Evolutionary conservation across 768 basidiomycete species (phyloP), one percentile per base, ranked within the genome.

Genomic region (Obba rivulosa): DNA sequence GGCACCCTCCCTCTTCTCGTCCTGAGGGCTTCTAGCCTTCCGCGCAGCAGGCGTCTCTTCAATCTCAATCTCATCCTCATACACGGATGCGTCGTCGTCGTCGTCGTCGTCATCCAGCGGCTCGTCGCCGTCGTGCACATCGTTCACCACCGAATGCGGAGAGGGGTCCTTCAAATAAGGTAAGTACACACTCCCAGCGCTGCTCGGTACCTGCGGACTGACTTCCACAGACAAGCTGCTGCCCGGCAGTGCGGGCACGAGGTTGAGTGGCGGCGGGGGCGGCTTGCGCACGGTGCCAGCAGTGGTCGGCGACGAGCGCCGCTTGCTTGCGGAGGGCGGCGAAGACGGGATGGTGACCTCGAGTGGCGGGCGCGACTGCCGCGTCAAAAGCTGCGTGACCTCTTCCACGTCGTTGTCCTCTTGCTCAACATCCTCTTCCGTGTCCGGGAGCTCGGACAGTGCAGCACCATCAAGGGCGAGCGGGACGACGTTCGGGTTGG

Each of bases 181-280:
- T 41, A 83, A 60, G 34, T 65, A 55, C 16, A 64, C 61, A 51
- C 69, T 74, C 14, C 52, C 68, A 17, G 65, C 60, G 43, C 67
- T 68, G n/a, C 59, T 57, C 22, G 53, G 67, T 0, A 20, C 42
- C 20, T 66, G 41, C 9, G 74, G 68, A 46, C 68, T 75, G 2
- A 62, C 43, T 34, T 69, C 67, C 20, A 57, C 53, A 4, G 74
- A 67, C 21, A 75, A 57, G 24, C 71, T 43, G 31, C 68, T 61
- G 31, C 52, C 38, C 34, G 60, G 41, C n/a, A 53, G 54, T 47
- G 57, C 58, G 28, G 47, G 70, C 57, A 51, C 70, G 66, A 51
- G 73, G 63, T 50, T 70, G 57, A 60, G 63, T 13, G 83, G 84
- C 2, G 83, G 77, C 0, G 83, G 84, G 25, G 76, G 56, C 41